A percentile compares a stretch with the other conserved stretches of the same genome.
Evolutionary conservation across 352 stramenopile species (phyloP).

Genomic region (Phytopythium vexans): DNA sequence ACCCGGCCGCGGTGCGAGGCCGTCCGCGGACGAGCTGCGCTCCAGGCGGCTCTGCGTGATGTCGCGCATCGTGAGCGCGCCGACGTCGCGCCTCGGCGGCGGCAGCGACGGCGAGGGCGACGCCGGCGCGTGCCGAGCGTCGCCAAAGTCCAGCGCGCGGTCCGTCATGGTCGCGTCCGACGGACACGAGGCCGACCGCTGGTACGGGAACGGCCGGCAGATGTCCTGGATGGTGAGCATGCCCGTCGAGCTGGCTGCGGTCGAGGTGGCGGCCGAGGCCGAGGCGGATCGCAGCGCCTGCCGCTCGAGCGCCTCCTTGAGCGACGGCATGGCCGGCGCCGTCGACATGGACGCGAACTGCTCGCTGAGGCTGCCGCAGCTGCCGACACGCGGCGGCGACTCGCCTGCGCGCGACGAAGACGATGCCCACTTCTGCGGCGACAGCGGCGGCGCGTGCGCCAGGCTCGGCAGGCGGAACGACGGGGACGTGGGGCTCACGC

Average conservation of each 20-base stretch:
- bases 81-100: constrained; percentile 14
- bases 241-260: constrained; percentile 5
- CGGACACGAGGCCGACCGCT: constrained; percentile 64
- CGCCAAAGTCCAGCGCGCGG: constrained; percentile 1
- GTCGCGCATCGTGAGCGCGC: constrained; percentile 9
- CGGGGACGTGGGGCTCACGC: constrained; percentile 22
- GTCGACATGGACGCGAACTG: constrained; percentile 17
- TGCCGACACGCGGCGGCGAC: constrained; percentile 1
- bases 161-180: constrained; percentile 49
- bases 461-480: constrained; percentile 51
- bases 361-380: constrained; percentile 27
- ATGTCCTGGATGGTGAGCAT: constrained; percentile 37
- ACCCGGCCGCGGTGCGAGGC: constrained; percentile 18
- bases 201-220: constrained; percentile 56
- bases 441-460: constrained; percentile 32
- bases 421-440: constrained; percentile 35
- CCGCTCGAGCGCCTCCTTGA: constrained; percentile 26
- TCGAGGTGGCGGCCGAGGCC: constrained; percentile 20
- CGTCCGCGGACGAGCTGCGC: constrained; percentile 65
- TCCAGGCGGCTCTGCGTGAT: constrained; percentile 40
- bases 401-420: constrained; percentile 20
- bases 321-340: constrained; percentile 25
- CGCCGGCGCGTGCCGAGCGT: constrained; percentile 46
- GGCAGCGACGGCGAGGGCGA: constrained; percentile 70
- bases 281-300: constrained; percentile 6